Evolutionary conservation across 1,139 yeast species (phyloP).

Genomic region (Candida sanyaensis): DNA sequence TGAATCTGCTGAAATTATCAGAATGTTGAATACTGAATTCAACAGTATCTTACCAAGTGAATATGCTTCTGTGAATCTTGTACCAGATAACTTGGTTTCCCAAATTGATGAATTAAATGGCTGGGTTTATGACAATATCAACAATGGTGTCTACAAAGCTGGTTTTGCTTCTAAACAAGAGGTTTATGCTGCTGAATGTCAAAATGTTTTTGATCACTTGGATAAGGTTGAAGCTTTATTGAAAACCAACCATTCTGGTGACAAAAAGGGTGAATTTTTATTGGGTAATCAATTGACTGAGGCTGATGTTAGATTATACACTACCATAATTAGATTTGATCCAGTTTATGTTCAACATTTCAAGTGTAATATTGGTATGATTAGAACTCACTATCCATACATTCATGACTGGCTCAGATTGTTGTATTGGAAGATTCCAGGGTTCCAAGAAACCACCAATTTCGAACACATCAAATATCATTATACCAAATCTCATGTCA

Average conservation of each 20-base stretch:
- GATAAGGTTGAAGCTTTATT: slow-evolving; percentile 76
- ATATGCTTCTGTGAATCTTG: slow-evolving; percentile 55
- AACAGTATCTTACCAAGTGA: slow-evolving; percentile 50
- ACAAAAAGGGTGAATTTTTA: slow-evolving; percentile 43
- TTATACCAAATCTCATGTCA: slow-evolving; percentile 80
- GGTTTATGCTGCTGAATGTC: slow-evolving; percentile 75
- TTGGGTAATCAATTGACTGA: slow-evolving; percentile 76
- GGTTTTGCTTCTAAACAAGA: slow-evolving; percentile 89
- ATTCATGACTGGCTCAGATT: slow-evolving; percentile 79
- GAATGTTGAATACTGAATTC: slow-evolving; percentile 73
- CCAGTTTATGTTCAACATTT: slow-evolving; percentile 93
- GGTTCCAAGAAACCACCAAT: slow-evolving; percentile 76
- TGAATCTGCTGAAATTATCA: slow-evolving; percentile 85
- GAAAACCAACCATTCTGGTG: slow-evolving; percentile 40
- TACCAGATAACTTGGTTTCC: slow-evolving; percentile 55
- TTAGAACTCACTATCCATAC: slow-evolving; percentile 78
- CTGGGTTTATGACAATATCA: slow-evolving; percentile 86
- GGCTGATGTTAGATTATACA: slow-evolving; percentile 83
- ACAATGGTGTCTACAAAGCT: slow-evolving; percentile 92
- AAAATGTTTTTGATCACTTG: slow-evolving; percentile 63
- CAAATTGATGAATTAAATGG: slow-evolving; percentile 76
- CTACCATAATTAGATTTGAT: slow-evolving; percentile 80
- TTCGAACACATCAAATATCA: slow-evolving; percentile 89
- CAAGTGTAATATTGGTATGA: slow-evolving; percentile 85
- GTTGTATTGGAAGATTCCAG: slow-evolving; percentile 82